These are phyloP conservation scores for Xylaria sp. DNA, from an alignment of 2,329 filamentous ascomycete genomes.

Conservation along the genomic window DNA sequence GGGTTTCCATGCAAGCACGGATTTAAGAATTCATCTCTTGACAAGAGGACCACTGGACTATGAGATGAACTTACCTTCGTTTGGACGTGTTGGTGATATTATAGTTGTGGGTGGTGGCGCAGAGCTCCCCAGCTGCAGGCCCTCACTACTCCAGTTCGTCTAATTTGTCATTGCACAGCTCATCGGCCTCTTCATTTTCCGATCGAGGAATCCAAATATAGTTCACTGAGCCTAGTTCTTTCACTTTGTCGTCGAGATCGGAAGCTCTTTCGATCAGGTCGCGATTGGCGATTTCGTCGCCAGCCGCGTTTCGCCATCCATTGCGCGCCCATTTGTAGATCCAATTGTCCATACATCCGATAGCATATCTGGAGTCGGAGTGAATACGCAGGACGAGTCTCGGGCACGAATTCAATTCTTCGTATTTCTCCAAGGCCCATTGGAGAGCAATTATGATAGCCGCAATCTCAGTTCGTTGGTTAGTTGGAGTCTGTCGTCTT, in stretches of 20 bases:
- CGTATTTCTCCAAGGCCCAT: constrained; percentile 54
- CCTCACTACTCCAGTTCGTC: constrained; percentile 37
- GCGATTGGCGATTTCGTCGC: constrained; percentile 50
- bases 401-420: constrained; percentile 37
- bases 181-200: constrained; percentile 50
- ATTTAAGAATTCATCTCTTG: background rate
- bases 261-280: constrained; percentile 50
- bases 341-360: constrained; percentile 51
- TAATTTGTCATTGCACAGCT: constrained; percentile 48
- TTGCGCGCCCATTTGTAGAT: constrained; percentile 46
- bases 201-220: constrained; percentile 51
- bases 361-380: constrained; percentile 53
- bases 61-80: background rate
- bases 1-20: background rate
- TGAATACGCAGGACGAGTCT: constrained; percentile 47
- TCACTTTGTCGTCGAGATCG: constrained; percentile 44
- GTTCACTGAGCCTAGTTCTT: constrained; percentile 45
- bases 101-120: background rate
- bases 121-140: background rate
- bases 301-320: constrained; percentile 41
- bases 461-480: constrained; percentile 52
- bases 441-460: constrained; percentile 60
- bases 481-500: constrained; percentile 42
- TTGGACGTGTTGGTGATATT: background rate
- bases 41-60: background rate